Percentiles rank a stretch among this genome's conserved stretches.
These are phyloP conservation scores for Pleurotus citrinopileatus DNA, from an alignment of 768 basidiomycete genomes.

Conservation along the genomic window DNA sequence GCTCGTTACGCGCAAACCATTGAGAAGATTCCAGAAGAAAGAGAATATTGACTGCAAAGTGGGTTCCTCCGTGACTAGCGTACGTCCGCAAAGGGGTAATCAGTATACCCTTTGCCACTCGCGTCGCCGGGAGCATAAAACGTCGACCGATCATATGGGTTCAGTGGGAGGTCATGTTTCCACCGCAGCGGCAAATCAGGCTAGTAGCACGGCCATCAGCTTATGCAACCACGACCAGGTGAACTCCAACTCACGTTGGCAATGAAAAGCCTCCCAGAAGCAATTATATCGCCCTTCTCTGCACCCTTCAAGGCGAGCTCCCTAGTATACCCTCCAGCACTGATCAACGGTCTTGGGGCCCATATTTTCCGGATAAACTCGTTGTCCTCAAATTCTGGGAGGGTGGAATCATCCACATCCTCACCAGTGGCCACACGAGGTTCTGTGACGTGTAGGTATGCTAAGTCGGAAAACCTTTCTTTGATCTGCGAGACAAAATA, in stretches of 20 bases:
- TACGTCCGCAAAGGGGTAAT: constrained; percentile 22
- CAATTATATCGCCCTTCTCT: constrained; percentile 24
- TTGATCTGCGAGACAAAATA: constrained; percentile 36
- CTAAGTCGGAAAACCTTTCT: constrained; percentile 29
- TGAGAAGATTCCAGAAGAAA: neutral
- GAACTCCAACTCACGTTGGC: constrained; percentile 28
- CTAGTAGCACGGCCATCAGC: constrained; percentile 14
- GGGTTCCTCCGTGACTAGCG: neutral
- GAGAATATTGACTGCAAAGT: neutral
- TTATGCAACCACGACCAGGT: too few species aligned
- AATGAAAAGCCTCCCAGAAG: constrained; percentile 32
- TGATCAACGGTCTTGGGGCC: constrained; percentile 27
- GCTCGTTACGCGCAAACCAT: too few species aligned
- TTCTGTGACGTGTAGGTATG: constrained; percentile 44
- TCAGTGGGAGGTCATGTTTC: constrained; percentile 22
- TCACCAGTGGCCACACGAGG: constrained; percentile 19
- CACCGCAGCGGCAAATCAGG: constrained; percentile 28
- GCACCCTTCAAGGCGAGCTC: constrained; percentile 25
- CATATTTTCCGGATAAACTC: constrained; percentile 28
- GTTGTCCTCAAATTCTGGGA: constrained; percentile 16
- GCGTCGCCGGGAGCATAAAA: constrained; percentile 22
- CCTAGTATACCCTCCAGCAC: constrained; percentile 30
- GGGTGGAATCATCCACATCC: neutral
- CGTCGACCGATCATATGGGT: constrained; percentile 24
- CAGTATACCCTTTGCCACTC: constrained; percentile 24